Evolutionary conservation across 352 stramenopile species (phyloP), one percentile per base, ranked within the genome.

Genomic region (Phytophthora pini): DNA sequence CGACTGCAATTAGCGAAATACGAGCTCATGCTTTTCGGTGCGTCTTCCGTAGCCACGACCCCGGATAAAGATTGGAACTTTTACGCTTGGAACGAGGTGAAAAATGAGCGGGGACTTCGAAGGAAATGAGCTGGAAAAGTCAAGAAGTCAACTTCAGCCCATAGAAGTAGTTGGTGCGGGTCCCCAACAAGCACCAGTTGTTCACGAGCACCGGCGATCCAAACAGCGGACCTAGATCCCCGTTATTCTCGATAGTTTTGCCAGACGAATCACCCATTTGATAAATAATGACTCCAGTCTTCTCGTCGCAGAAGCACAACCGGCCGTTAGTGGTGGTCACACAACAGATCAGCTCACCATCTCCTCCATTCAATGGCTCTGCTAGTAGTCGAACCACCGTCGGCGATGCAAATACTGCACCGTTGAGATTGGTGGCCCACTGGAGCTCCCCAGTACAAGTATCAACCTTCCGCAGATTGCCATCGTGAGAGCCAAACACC

Each of bases 21-120:
- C 51, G 82, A 90, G 65, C 61, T 90, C 11, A 80, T 81, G 66
- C 58, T 90, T 9, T 78, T 77, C 50, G 82, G 82, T 0, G 50
- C 49, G 2, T 90, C 82, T 1, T 89, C 79, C 0, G 82, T 90
- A 1, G 82, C 82, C 2, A 66, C 60, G 29, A 85, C 82, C 1
- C 58, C 64, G 12, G 82, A 89, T 53, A 82, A 76, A 22, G 82
- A 90, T 67, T 90, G 82, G 82, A 84, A 90, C 40, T 90, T 90
- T 57, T 88, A 77, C 46, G 73, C 74, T 22, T 90, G 82, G 82
- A 88, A 90, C 56, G 82, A 91, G 24, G 66, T 91, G 31, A 89
- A 91, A 59, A 45, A 60, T 22, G 44, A 67, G 48, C 31, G 50
- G 11, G 24, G n/a, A 24, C 27, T 57, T 34, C 51, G 27, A 1